These are phyloP conservation scores for Lipomyces orientalis DNA, from an alignment of 805 yeast species.

Conservation along the genomic window DNA sequence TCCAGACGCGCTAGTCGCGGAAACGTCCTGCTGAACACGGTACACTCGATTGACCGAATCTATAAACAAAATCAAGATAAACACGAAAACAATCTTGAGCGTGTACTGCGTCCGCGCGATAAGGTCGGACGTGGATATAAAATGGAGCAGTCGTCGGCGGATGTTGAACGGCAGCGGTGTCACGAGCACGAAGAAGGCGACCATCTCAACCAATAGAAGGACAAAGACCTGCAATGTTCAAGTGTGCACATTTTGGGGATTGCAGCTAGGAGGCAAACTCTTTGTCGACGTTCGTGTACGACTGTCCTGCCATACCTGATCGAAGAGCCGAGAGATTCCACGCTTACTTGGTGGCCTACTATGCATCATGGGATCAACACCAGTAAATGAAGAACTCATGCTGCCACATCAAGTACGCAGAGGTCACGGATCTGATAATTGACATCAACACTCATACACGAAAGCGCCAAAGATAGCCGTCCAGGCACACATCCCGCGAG, in stretches of 20 bases:
- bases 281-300: neutral
- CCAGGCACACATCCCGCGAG: neutral
- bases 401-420: too few species aligned
- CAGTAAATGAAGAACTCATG: too few species aligned
- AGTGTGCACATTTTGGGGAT: constrained; percentile 1
- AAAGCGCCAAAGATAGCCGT: neutral
- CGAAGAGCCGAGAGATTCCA: neutral
- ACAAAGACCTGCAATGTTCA: constrained; percentile 59
- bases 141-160: constrained; percentile 68
- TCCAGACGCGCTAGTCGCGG: constrained; percentile 47
- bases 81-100: constrained; percentile 79
- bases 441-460: neutral
- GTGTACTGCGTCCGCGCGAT: constrained; percentile 75
- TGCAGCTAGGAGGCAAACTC: neutral
- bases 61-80: constrained; percentile 79
- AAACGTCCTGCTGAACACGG: constrained; percentile 65
- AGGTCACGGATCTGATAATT: too few species aligned
- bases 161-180: constrained; percentile 80
- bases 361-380: too few species aligned
- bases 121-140: constrained; percentile 71
- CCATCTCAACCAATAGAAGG: constrained; percentile 79
- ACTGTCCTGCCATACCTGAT: neutral
- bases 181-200: constrained; percentile 75
- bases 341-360: neutral
- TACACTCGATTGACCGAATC: constrained; percentile 88